phyloP scores from a whole-genome alignment of 2,329 filamentous ascomycete genomes.

The Exophiala dermatitidis region DNA sequence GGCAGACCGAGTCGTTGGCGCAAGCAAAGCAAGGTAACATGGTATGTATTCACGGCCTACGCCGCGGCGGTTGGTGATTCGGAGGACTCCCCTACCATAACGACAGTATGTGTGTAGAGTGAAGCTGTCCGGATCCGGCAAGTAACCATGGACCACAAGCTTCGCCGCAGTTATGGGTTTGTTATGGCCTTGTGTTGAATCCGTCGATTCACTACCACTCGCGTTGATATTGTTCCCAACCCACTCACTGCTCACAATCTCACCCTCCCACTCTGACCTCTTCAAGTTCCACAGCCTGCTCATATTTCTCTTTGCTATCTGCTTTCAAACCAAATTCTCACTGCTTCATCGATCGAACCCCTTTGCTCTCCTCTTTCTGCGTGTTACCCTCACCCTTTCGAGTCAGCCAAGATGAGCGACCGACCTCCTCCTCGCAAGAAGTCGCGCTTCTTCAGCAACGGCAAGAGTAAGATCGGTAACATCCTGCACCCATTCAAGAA shows the following conservation, averaged over 20 bases:
- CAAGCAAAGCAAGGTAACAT: too few relatives aligned
- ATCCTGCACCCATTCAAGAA: constrained; percentile 14
- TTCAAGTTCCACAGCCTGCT: background rate
- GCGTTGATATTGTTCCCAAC: constrained; percentile 1
- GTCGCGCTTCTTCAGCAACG: constrained; percentile 22
- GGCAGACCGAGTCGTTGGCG: too few relatives aligned
- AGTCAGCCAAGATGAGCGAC: constrained; percentile 17
- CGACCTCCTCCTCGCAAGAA: constrained; percentile 19
- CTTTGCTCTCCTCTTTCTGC: background rate
- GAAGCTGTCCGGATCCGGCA: background rate
- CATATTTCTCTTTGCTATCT: background rate
- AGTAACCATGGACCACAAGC: background rate
- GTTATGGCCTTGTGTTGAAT: background rate
- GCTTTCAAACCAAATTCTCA: too few relatives aligned
- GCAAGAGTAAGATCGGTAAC: constrained; percentile 19
- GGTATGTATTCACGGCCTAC: too few relatives aligned
- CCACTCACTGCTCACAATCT: background rate
- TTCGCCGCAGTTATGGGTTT: background rate
- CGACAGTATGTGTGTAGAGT: background rate
- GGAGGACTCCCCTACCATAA: too few relatives aligned
- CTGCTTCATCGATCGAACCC: too few relatives aligned
- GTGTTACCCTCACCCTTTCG: too few relatives aligned
- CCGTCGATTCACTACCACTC: background rate
- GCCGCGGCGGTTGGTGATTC: too few relatives aligned
- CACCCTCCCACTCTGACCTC: background rate